phyloP scores from a whole-genome alignment of 345 rosid genomes.

The Orychophragmus violaceus region DNA sequence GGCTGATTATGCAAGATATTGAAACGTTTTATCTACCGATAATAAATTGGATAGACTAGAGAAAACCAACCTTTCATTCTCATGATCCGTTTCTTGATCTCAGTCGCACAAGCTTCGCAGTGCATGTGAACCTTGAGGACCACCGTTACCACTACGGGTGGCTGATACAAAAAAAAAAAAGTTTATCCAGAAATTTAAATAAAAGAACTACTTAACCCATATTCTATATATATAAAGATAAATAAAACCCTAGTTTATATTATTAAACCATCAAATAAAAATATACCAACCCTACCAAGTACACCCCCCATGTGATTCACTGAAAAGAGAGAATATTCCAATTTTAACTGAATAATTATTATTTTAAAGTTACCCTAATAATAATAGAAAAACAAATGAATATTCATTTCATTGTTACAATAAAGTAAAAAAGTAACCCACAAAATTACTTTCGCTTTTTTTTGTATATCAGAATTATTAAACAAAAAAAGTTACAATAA shows the following conservation, averaged over 20 bases:
- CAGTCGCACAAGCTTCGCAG: slow-evolving; percentile 88
- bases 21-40: slow-evolving; percentile 23
- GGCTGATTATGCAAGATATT: slow-evolving; percentile 13
- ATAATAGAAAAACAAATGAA: background rate
- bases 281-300: slow-evolving; percentile 19
- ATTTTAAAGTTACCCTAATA: background rate
- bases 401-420: background rate
- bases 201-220: background rate
- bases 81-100: slow-evolving; percentile 76
- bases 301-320: slow-evolving; percentile 28
- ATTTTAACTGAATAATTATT: background rate
- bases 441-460: background rate
- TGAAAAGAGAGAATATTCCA: slow-evolving; percentile 25
- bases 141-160: slow-evolving; percentile 54
- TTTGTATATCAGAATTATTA: background rate
- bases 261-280: background rate
- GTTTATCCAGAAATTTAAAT: background rate
- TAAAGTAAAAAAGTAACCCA: background rate
- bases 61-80: slow-evolving; percentile 65
- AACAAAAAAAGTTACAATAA: background rate
- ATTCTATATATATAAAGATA: background rate
- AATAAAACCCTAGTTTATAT: background rate
- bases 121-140: slow-evolving; percentile 85
- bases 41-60: background rate
- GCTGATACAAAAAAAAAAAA: slow-evolving; percentile 32